Conservation (phyloP, 345 rosid genomes). For the Syzygium aromaticum region DNA sequence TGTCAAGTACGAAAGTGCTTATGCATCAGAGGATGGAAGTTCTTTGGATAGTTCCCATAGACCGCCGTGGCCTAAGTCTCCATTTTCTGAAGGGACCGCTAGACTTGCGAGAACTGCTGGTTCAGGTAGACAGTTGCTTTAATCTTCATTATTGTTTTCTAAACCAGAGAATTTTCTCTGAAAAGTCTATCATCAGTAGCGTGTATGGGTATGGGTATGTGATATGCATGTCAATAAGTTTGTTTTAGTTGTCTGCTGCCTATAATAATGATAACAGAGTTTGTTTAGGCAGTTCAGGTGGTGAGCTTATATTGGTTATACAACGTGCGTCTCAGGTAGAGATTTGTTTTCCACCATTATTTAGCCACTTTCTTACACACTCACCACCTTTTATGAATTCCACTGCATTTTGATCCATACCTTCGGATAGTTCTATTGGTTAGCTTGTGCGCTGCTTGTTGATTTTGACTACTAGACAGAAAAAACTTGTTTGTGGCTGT, state of each 20-base stretch:
- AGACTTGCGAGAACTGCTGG: constrained; percentile 33
- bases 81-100: constrained; percentile 34
- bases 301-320: not conserved
- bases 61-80: constrained; percentile 57
- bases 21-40: constrained; percentile 65
- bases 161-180: not conserved
- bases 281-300: not conserved
- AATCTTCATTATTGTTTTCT: not conserved
- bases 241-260: not conserved
- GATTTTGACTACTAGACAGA: not conserved
- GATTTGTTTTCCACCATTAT: not conserved
- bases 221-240: not conserved
- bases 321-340: not conserved
- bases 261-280: not conserved
- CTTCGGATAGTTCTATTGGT: not conserved
- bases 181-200: not conserved
- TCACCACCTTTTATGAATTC: not conserved
- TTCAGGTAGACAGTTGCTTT: constrained; percentile 46
- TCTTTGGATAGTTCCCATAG: constrained; percentile 47
- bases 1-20: constrained; percentile 44
- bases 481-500: not conserved
- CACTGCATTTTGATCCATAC: not conserved
- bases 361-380: not conserved
- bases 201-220: not conserved
- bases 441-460: not conserved